phyloP scores from a whole-genome alignment of 345 rosid species.

The Citrus hindsii region DNA sequence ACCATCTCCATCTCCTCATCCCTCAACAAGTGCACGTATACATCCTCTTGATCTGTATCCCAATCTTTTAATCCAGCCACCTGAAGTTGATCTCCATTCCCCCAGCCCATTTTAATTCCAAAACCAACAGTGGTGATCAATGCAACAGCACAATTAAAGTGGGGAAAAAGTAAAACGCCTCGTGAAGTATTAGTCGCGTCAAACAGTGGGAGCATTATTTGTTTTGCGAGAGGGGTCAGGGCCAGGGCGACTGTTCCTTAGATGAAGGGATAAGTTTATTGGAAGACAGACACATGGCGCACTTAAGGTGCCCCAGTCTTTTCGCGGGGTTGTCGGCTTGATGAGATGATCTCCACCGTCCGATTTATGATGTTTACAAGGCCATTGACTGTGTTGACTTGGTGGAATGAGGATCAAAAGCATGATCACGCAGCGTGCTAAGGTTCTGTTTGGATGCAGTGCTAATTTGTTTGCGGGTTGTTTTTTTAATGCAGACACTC shows the following conservation, averaged over 20 bases:
- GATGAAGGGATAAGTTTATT: neutral
- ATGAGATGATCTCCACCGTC: constrained; percentile 21
- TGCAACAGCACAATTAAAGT: neutral
- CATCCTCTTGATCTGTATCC: neutral
- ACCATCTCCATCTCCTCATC: too few relatives aligned
- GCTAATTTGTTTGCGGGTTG: neutral
- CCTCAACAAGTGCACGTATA: too few relatives aligned
- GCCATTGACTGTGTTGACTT: neutral
- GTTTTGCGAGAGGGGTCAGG: neutral
- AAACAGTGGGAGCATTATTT: neutral
- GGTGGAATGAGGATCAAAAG: neutral
- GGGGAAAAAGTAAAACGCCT: neutral
- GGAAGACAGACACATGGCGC: constrained; percentile 22
- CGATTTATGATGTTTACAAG: neutral
- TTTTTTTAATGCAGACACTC: too few relatives aligned
- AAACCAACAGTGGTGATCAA: neutral
- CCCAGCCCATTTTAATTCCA: neutral
- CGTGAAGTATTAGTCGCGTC: constrained; percentile 27
- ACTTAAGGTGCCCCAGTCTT: constrained; percentile 15
- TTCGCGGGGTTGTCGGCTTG: neutral
- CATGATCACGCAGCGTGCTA: neutral
- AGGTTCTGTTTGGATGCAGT: too few relatives aligned
- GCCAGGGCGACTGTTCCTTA: neutral
- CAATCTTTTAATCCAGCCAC: neutral
- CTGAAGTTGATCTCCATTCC: neutral